Base-by-base conservation (phyloP, 139 green algal species). In the Trebouxia sp. region DNA sequence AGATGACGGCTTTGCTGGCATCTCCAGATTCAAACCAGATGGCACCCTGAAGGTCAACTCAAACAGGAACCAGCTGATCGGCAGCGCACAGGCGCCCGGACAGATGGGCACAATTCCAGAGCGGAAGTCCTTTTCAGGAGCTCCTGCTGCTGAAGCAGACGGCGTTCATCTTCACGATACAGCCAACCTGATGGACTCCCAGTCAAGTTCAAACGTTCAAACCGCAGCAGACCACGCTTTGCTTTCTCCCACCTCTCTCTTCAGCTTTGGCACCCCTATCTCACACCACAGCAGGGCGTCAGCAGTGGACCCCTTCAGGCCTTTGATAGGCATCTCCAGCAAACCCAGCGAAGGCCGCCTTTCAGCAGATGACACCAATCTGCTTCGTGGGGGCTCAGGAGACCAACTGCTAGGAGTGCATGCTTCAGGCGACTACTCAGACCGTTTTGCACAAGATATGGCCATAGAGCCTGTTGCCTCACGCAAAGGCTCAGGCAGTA, bases 141-240 rank as follows among this genome's bases (percentile, higher is more conserved):
- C n/a, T 28, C 55, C 55, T 28, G 7, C 8, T 41, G 56, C 35
- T 30, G 3, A 72, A 35, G 62, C 62, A 72, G 62, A 5, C 11
- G 35, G 32, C 11, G 62, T 17, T 9, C 15, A 43, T 26, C 62
- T 72, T 10, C 62, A 72, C 20, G 62, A 72, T 5, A 72, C 62
- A 30, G 62, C 62, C 62, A 72, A 72, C 62, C 32, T 72, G 62
- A n/a, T 72, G 62, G 62, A 72, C 6, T 43, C 62, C 35, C 62
- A 72, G 14, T 28, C 32, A 12, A 72, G 43, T 35, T n/a, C n/a
- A n/a, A 72, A 72, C 43, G 62, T 72, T 45, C 62, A 72, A 22
- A 72, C 62, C 0, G 62, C 62, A 45, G 62, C 62, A 45, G 62
- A 72, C 7, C 62, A 72, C 28, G 62, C 35, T 43, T 8, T 28